Base-by-base conservation (phyloP, 495 filamentous ascomycete species). In the Articulospora tetracladia region DNA sequence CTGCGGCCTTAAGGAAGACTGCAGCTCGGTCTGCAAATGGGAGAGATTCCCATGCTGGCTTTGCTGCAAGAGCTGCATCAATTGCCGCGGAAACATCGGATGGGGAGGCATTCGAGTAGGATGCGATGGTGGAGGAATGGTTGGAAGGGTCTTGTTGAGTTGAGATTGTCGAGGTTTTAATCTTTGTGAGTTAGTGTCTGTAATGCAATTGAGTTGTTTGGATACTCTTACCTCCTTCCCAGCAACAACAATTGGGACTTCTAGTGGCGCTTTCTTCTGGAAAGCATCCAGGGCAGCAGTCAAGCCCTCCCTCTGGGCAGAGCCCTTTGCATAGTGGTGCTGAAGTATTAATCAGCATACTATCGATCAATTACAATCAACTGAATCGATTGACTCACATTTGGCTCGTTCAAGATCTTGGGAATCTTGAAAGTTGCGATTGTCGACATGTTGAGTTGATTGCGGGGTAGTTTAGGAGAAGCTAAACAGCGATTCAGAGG, bases 11-110 rank as follows among this genome's bases (percentile, higher is more conserved):
- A 47, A 97, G 82, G 76, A 97, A 97, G 63, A 97, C 77, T 60
- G 92, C 91, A n/a, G 93, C 93, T 51, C 92, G 83, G 73, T 96
- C 92, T 24, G 88, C 83, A 65, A 97, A 97, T 10, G 91, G 88
- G 12, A 92, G 76, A 8, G 78, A 77, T 62, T 91, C 89, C 92
- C 92, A 97, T 41, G 82, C 77, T 44, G 84, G 77, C 74, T 95
- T 93, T 10, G 92, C 93, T 12, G 78, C 83, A 15, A 97, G 81
- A 4, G 92, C 93, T 28, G 90, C 79, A 15, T 87, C 80, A 68
- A 98, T 96, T 30, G 93, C 92, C 1, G 76, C 69, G 32, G 79
- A 76, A 57, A 97, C 89, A 58, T 96, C 83, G 51, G 83, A 77
- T 44, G 86, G 75, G 27, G 82, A 81, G 59, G 93, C 92, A 58